Percentiles rank a stretch among this genome's conserved stretches.
These are phyloP conservation scores for Xylaria digitata DNA, from an alignment of 2,329 filamentous ascomycete genomes.

Conservation along the genomic window DNA sequence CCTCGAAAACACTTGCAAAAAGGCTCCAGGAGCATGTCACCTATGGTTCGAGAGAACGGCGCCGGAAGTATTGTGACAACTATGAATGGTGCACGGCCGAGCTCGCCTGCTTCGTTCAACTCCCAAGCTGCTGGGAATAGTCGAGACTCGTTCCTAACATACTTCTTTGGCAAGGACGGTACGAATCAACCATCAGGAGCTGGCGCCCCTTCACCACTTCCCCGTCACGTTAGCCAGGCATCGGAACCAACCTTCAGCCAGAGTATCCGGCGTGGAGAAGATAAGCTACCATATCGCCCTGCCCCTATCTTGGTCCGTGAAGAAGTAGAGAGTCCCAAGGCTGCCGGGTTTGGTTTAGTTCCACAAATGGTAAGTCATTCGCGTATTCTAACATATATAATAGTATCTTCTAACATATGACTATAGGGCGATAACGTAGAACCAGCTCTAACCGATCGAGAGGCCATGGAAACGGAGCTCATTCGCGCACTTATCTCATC, in stretches of 20 bases:
- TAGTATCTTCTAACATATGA: conserved; percentile 38
- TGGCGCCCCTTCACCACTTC: conserved; percentile 55
- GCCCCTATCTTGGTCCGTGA: conserved; percentile 50
- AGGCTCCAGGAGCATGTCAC: conserved; percentile 82
- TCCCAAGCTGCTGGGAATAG: conserved; percentile 70
- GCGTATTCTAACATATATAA: conserved; percentile 25
- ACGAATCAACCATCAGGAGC: conserved; percentile 60
- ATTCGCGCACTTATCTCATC: conserved; percentile 96
- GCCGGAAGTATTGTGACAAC: conserved; percentile 69
- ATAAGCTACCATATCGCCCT: conserved; percentile 65
- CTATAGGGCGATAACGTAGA: conserved; percentile 71
- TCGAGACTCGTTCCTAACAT: conserved; percentile 94
- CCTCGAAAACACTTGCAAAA: conserved; percentile 71
- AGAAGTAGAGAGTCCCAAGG: conserved; percentile 53
- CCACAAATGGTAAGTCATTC: conserved; percentile 68
- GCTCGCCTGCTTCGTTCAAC: conserved; percentile 72
- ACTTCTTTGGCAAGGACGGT: conserved; percentile 98
- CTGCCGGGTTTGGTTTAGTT: conserved; percentile 56
- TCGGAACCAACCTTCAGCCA: conserved; percentile 85
- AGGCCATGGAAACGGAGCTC: conserved; percentile 96
- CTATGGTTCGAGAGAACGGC: conserved; percentile 77
- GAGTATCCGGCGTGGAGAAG: conserved; percentile 79
- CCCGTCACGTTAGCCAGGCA: conserved; percentile 80
- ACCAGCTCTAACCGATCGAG: conserved; percentile 91
- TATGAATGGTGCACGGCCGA: conserved; percentile 73